These are phyloP conservation scores for Fistulinella cinereoalba DNA, from an alignment of 1,284 basidiomycete species.

Conservation along the genomic window DNA sequence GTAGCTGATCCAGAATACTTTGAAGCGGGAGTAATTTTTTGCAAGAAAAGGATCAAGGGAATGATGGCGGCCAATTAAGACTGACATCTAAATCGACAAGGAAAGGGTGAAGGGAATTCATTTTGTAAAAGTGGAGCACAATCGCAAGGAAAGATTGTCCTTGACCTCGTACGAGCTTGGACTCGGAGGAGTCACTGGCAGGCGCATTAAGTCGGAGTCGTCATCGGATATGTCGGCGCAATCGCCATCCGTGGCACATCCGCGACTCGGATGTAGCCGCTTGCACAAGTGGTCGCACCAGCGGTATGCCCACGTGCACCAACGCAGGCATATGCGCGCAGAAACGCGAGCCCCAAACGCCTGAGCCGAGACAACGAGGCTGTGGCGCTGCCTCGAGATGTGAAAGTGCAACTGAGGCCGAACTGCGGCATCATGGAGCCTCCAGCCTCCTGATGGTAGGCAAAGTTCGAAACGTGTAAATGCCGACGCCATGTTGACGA, in stretches of 20 bases:
- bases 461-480: slow-evolving; percentile 30
- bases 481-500: slow-evolving; percentile 12
- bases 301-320: slow-evolving; percentile 25
- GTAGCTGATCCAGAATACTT: too few relatives aligned
- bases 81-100: too few relatives aligned
- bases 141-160: too few relatives aligned
- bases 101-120: too few relatives aligned
- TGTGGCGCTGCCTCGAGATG: slow-evolving; percentile 24
- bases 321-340: slow-evolving; percentile 21
- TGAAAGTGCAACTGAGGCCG: slow-evolving; percentile 27
- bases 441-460: slow-evolving; percentile 20
- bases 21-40: too few relatives aligned
- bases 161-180: too few relatives aligned
- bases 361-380: slow-evolving; percentile 26
- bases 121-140: too few relatives aligned
- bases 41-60: too few relatives aligned
- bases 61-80: too few relatives aligned
- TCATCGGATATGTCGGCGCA: too few relatives aligned
- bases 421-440: slow-evolving; percentile 22
- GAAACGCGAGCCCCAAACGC: slow-evolving; percentile 27
- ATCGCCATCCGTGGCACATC: background rate
- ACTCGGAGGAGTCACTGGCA: too few relatives aligned
- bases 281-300: slow-evolving; percentile 12
- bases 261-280: slow-evolving; percentile 8
- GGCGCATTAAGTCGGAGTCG: too few relatives aligned